Conservation (phyloP, 495 filamentous ascomycete genomes). For the Letharia columbiana region DNA sequence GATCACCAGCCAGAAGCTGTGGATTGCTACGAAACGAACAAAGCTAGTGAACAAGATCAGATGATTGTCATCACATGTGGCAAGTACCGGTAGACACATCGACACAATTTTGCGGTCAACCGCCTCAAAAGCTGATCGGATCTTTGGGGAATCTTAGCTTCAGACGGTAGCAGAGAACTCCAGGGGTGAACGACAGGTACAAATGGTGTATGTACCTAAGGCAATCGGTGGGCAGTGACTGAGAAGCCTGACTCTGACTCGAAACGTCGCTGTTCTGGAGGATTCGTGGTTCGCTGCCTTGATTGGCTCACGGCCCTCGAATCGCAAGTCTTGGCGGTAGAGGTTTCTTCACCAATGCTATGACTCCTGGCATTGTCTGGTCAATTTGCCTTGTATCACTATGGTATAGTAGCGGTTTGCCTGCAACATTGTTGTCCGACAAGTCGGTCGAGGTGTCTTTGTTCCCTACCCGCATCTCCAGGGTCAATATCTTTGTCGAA, state of each 20-base stretch:
- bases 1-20: no score
- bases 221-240: not conserved
- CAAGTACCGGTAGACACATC: no score
- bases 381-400: not conserved
- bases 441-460: not conserved
- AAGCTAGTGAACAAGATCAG: no score
- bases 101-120: no score
- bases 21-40: no score
- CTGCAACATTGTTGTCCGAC: not conserved
- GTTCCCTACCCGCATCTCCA: not conserved
- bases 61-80: no score
- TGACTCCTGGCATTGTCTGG: not conserved
- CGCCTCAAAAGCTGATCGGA: no score
- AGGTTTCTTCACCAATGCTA: not conserved
- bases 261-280: not conserved
- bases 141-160: not conserved
- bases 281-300: not conserved
- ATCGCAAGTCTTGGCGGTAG: conserved; percentile 1
- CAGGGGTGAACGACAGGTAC: not conserved
- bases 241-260: not conserved
- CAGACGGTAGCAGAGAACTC: not conserved
- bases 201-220: not conserved
- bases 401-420: not conserved
- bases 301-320: not conserved
- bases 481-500: not conserved